Evolutionary conservation across 352 stramenopile species (phyloP), one percentile per base, ranked within the genome.

Genomic region (Phytophthora capsici): DNA sequence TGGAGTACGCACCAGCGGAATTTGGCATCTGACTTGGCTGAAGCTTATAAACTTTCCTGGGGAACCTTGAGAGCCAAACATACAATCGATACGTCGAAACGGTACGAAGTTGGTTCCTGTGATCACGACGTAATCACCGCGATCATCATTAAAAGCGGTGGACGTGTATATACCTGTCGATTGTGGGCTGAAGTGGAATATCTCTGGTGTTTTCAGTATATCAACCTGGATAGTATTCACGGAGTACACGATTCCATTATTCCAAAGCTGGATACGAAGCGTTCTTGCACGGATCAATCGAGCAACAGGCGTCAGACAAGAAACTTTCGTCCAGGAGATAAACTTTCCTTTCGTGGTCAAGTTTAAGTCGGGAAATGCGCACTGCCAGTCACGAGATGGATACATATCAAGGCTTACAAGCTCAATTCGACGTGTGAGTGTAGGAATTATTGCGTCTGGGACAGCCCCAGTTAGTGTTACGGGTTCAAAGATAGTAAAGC

Each of bases 101-200:
- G 75, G 72, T 1, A 60, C 51, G 23, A 90, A 90, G 19, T 78
- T 87, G 48, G 77, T 89, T 0, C 75, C 77, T 6, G n/a, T 53
- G 17, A 84, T 59, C 10, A 41, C 40, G 0, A 75, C 38, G n/a
- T 57, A 64, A 17, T 69, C 63, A 22, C 43, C 41, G 17, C 43
- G 37, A 43, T 49, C 52, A 12, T 50, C 17, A 22, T 3, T 28
- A 22, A 12, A 7, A 43, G 30, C 17, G 10, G 49, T 62, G 2
- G 28, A 25, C 44, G 50, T 49, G 50, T 36, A 40, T 1, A 60
- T 49, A n/a, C 41, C 23, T 49, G 57, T 63, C 2, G 56, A 75
- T 44, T 58, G 69, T 30, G 77, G 75, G 6, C 28, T 38, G 13
- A 71, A 77, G 26, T 69, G 60, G 12, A 75, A 69, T 14, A 86